A percentile compares a stretch with the other conserved stretches of the same genome.
These are phyloP conservation scores for Limtongia smithiae DNA, from an alignment of 805 yeast genomes.

Conservation along the genomic window DNA sequence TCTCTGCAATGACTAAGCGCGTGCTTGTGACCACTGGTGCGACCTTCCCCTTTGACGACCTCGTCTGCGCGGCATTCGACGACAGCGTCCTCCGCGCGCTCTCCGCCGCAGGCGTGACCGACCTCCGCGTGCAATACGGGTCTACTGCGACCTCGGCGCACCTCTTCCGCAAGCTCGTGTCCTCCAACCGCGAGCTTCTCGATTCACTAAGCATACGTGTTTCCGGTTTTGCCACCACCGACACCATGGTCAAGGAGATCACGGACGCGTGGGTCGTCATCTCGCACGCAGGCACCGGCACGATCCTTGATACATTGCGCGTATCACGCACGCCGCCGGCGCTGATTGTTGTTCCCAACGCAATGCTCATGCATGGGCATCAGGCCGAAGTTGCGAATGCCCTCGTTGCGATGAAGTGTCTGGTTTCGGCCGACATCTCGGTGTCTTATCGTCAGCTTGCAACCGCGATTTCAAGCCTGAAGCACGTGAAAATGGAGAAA, in stretches of 20 bases:
- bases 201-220: constrained; percentile 31
- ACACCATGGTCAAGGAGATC: constrained; percentile 45
- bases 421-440: constrained; percentile 1
- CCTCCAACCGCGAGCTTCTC: constrained; percentile 2
- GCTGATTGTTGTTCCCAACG: constrained; percentile 68
- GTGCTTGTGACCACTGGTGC: constrained; percentile 81
- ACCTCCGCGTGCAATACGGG: constrained; percentile 61
- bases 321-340: constrained; percentile 36
- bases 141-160: constrained; percentile 33
- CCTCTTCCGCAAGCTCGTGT: constrained; percentile 31
- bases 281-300: constrained; percentile 91
- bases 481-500: not conserved
- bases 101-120: constrained; percentile 39
- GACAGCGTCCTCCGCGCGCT: constrained; percentile 40
- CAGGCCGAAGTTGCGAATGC: constrained; percentile 72
- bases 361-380: constrained; percentile 78
- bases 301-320: constrained; percentile 75
- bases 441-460: not conserved
- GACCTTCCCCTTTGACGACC: constrained; percentile 69
- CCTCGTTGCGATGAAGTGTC: constrained; percentile 36
- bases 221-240: constrained; percentile 48
- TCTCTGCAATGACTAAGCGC: not conserved
- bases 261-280: constrained; percentile 55
- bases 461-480: not conserved
- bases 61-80: constrained; percentile 48